A percentile compares a stretch with the other conserved stretches of the same genome.
Evolutionary conservation across 164 flowering plant species (phyloP).

Genomic region (Chimonanthus praecox): DNA sequence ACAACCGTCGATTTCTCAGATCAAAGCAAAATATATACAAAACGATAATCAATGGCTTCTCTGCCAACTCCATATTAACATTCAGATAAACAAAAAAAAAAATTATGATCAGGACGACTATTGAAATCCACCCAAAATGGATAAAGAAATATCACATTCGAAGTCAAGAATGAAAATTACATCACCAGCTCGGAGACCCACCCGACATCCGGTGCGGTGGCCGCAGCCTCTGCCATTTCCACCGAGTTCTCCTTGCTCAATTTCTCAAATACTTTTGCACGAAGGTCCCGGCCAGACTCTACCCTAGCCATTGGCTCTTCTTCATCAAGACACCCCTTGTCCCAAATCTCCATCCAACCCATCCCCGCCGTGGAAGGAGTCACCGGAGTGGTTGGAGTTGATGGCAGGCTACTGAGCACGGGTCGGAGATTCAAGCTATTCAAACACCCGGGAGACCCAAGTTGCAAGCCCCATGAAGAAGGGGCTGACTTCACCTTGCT

Average conservation of each 20-base stretch:
- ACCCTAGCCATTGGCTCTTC: constrained; percentile 72
- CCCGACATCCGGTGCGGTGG: constrained; percentile 50
- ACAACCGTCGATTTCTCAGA: no score
- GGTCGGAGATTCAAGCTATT: constrained; percentile 30
- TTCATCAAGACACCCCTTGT: constrained; percentile 1
- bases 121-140: background rate
- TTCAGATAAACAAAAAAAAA: background rate
- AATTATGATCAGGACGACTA: no score
- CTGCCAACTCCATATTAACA: background rate
- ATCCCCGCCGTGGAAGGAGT: constrained; percentile 20
- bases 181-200: constrained; percentile 74
- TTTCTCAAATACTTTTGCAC: constrained; percentile 53
- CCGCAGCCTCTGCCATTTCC: constrained; percentile 20
- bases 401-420: constrained; percentile 49
- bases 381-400: background rate
- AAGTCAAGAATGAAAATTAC: constrained; percentile 19
- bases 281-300: constrained; percentile 61
- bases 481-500: constrained; percentile 51
- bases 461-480: constrained; percentile 27
- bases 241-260: constrained; percentile 59
- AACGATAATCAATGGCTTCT: background rate
- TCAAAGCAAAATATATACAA: background rate
- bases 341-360: constrained; percentile 16
- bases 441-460: constrained; percentile 11
- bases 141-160: no score